Base-by-base conservation (phyloP, 257 asterid genomes). In the Nicotiana tomentosiformis region DNA sequence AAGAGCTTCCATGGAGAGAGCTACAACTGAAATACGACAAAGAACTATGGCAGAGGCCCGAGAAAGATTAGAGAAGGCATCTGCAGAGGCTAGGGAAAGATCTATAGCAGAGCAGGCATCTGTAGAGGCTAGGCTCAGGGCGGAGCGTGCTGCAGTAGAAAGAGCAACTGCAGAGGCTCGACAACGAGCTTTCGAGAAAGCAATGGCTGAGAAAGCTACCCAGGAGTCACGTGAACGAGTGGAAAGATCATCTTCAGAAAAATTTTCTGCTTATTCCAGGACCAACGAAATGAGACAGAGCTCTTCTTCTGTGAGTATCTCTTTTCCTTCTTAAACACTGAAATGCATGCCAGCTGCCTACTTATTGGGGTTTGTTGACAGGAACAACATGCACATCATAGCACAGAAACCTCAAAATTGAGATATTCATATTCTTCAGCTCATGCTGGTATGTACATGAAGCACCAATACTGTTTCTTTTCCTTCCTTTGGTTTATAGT, bases 121-220 rank as follows among this genome's bases (percentile, higher is more conserved):
- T 51, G 74, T 60, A 17, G 93, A 91, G 83, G 90, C 93, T 85
- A 90, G 95, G 89, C 87, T 90, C 82, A 91, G 91, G 91, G 86
- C 89, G 49, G 99, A 95, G 85, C 95, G 91, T 69, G 92, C 97
- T 90, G 94, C 97, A 4, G 95, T 91, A 43, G 98, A 94, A 86
- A 91, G 97, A 89, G 95, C 97, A 84, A 91, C 92, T 80, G 88
- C 90, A 83, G 99, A 94, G 92, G 97, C 98, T 86, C 88, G 94
- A 5, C 96, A 89, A 60, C 90, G 97, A 84, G 97, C 97, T 89
- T 86, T 91, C 81, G 93, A 89, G 85, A 94, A 91, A 87, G 85
- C 89, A 78, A 89, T 87, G 93, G 88, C 90, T 82, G 91, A 87
- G 72, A 92, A 85, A 84, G 81, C 90, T 87, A 78, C 85, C 46